Conservation (phyloP, 2,329 filamentous ascomycete species). For the Xylariaceae sp. region DNA sequence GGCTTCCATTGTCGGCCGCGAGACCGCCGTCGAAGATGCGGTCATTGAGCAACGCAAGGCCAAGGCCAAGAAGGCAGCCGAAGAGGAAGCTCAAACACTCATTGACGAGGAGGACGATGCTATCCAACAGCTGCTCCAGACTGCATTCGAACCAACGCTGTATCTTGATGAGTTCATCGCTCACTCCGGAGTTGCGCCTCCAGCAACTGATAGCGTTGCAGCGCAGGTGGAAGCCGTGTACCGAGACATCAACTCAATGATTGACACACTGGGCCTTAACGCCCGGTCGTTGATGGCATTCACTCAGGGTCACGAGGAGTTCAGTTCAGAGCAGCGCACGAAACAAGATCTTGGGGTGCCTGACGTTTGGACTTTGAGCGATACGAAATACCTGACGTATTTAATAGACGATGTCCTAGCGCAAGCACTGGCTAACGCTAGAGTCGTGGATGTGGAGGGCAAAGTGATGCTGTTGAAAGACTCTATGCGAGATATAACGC, state of each 20-base stretch:
- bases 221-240: conserved; percentile 65
- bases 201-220: conserved; percentile 54
- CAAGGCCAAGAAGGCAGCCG: conserved; percentile 51
- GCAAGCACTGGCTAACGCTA: conserved; percentile 61
- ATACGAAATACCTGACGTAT: conserved; percentile 65
- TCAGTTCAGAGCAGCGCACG: conserved; percentile 50
- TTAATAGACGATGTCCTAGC: conserved; percentile 63
- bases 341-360: conserved; percentile 65
- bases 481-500: conserved; percentile 65
- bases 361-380: conserved; percentile 70
- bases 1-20: conserved; percentile 38
- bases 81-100: conserved; percentile 53
- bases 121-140: conserved; percentile 58
- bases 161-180: conserved; percentile 66
- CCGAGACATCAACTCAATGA: conserved; percentile 86
- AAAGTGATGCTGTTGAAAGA: conserved; percentile 67
- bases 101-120: conserved; percentile 67
- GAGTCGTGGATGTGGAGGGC: conserved; percentile 62
- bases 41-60: conserved; percentile 49
- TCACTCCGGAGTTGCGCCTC: conserved; percentile 50
- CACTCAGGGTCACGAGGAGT: conserved; percentile 62
- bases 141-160: conserved; percentile 58
- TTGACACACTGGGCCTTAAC: conserved; percentile 87
- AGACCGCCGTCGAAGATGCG: conserved; percentile 40
- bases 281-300: conserved; percentile 62